phyloP scores from a whole-genome alignment of 805 yeast species.

The Wickerhamiella siamensis region DNA sequence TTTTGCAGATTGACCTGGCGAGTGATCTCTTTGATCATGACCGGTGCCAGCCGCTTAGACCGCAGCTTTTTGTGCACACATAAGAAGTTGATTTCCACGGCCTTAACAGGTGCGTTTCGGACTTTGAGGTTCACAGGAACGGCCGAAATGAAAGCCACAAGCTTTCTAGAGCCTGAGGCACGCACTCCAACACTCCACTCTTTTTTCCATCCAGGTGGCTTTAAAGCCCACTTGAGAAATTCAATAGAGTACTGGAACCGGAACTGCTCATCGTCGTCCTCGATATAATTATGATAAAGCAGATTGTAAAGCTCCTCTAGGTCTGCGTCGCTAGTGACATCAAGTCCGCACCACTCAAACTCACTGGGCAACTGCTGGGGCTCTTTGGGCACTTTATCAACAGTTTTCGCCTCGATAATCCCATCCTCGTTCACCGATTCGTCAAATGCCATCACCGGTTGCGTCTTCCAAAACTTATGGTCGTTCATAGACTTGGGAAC shows the following conservation, averaged over 20 bases:
- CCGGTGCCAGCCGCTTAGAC: constrained; percentile 88
- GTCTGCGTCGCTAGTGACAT: constrained; percentile 39
- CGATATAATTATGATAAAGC: constrained; percentile 82
- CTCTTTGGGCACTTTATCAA: constrained; percentile 52
- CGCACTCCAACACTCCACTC: constrained; percentile 94
- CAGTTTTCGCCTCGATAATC: constrained; percentile 59
- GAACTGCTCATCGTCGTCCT: constrained; percentile 83
- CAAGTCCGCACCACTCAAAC: constrained; percentile 81
- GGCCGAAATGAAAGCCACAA: constrained; percentile 87
- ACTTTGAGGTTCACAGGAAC: constrained; percentile 62
- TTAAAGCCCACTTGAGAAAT: constrained; percentile 84
- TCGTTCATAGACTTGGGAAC: constrained; percentile 50
- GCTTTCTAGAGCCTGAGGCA: constrained; percentile 56
- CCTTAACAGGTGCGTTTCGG: constrained; percentile 31
- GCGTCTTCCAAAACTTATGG: constrained; percentile 95
- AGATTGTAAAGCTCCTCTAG: constrained; percentile 67
- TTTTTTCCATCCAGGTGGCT: constrained; percentile 79
- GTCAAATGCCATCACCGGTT: constrained; percentile 75
- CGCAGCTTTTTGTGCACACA: constrained; percentile 90
- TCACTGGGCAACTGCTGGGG: constrained; percentile 63
- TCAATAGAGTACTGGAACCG: constrained; percentile 76
- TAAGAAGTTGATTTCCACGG: constrained; percentile 80
- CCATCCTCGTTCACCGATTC: constrained; percentile 35
- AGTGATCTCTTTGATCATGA: constrained; percentile 84
- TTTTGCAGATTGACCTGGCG: constrained; percentile 72